Percentiles rank a stretch among this genome's conserved stretches.
Evolutionary conservation across 139 green algal genomes (phyloP).

Genomic region (Chlamydomonas schloesseri): DNA sequence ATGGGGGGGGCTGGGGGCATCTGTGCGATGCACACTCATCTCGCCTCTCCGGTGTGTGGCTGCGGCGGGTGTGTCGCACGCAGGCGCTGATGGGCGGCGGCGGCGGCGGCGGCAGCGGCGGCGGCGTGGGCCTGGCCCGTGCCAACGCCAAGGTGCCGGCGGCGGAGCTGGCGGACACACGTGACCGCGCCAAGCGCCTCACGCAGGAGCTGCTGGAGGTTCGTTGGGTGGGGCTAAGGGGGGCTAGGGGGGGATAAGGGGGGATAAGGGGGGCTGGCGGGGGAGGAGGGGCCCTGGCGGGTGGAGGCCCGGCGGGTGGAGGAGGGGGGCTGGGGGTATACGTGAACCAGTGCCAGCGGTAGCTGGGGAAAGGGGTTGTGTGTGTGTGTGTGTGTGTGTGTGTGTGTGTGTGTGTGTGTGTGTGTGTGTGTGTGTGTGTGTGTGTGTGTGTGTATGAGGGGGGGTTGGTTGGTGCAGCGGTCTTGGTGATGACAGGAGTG

Average conservation of each 20-base stretch:
- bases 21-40: too few species aligned
- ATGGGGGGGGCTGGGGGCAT: too few species aligned
- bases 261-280: background rate
- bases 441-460: too few species aligned
- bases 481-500: too few species aligned
- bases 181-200: conserved; percentile 38
- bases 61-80: too few species aligned
- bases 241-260: background rate
- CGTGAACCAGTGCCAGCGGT: background rate
- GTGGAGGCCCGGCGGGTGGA: too few species aligned
- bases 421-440: too few species aligned
- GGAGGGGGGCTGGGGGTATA: background rate
- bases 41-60: too few species aligned
- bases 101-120: background rate
- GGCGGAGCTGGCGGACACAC: conserved; percentile 12
- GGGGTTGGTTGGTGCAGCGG: too few species aligned
- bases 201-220: conserved; percentile 46
- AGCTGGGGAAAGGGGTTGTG: background rate
- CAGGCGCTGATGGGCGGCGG: background rate
- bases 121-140: conserved; percentile 4
- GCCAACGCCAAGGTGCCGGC: conserved; percentile 23
- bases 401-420: too few species aligned
- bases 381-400: background rate
- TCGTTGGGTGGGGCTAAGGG: background rate
- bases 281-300: background rate